phyloP scores from a whole-genome alignment of 495 filamentous ascomycete species.

The Penicillium silybi region DNA sequence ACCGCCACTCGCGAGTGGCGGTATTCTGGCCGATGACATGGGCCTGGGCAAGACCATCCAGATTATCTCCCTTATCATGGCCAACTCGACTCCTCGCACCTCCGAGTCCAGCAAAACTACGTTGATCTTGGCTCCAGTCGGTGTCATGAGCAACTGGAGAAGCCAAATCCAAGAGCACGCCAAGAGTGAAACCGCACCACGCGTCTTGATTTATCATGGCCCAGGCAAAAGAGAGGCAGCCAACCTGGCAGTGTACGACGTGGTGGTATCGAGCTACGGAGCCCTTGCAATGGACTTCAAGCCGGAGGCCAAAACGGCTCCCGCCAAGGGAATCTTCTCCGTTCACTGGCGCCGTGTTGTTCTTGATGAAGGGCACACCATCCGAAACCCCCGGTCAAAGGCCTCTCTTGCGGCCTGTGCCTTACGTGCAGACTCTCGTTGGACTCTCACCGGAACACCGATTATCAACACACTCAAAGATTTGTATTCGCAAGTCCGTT shows the following conservation, averaged over 20 bases:
- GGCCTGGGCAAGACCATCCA: conserved; percentile 91
- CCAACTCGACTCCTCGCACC: conserved; percentile 46
- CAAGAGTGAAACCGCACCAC: conserved; percentile 52
- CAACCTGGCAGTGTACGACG: conserved; percentile 57
- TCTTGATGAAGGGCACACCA: conserved; percentile 83
- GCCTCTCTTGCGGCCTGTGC: conserved; percentile 61
- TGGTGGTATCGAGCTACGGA: conserved; percentile 85
- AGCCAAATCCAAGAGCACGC: conserved; percentile 77
- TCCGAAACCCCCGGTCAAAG: conserved; percentile 75
- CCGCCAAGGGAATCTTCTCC: conserved; percentile 52
- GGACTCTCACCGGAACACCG: conserved; percentile 79
- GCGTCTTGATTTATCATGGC: conserved; percentile 75
- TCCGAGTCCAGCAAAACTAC: conserved; percentile 51
- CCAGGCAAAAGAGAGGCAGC: conserved; percentile 49
- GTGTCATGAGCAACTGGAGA: conserved; percentile 92
- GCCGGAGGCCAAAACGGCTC: conserved; percentile 25
- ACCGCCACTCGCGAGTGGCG: conserved; percentile 70
- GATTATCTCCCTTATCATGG: conserved; percentile 75
- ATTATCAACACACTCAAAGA: conserved; percentile 79
- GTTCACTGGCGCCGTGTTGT: conserved; percentile 77
- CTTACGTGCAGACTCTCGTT: conserved; percentile 68
- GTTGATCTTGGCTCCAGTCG: conserved; percentile 77
- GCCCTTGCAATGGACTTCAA: conserved; percentile 44
- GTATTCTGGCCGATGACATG: conserved; percentile 92
- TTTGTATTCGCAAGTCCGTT: conserved; percentile 75